phyloP scores from a whole-genome alignment of 2,329 filamentous ascomycete genomes.

The Acrocalymma vagum region DNA sequence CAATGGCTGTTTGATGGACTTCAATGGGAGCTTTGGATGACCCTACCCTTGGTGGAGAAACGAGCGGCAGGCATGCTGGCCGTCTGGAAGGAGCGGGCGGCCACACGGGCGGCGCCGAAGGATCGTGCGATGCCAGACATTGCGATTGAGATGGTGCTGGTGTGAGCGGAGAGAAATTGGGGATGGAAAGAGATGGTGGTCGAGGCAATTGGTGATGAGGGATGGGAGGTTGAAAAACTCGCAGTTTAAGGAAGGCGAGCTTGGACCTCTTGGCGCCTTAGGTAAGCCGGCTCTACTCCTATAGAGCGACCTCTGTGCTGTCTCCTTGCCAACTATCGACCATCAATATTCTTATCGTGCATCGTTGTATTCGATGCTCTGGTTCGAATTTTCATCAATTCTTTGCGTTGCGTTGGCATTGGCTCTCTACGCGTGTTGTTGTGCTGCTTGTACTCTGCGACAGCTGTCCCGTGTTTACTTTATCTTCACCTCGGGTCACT shows the following conservation, averaged over 20 bases:
- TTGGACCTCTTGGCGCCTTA: constrained; percentile 7
- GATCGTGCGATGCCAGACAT: constrained; percentile 52
- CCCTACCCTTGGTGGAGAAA: constrained; percentile 43
- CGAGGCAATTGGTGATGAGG: constrained; percentile 36
- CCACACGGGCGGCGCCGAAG: constrained; percentile 50
- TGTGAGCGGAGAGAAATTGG: constrained; percentile 49
- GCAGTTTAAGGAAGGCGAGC: no score
- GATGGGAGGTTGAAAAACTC: constrained; percentile 20
- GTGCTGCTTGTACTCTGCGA: constrained; percentile 10
- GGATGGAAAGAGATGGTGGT: constrained; percentile 43
- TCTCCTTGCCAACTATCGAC: constrained; percentile 8
- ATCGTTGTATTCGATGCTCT: no score
- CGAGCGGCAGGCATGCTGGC: constrained; percentile 45
- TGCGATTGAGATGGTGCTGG: constrained; percentile 43
- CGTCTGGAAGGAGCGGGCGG: constrained; percentile 49
- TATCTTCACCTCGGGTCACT: constrained; percentile 2
- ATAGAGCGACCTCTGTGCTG: constrained; percentile 16
- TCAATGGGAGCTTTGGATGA: constrained; percentile 28
- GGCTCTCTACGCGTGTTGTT: not conserved
- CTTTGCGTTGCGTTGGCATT: no score
- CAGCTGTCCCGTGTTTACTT: constrained; percentile 17
- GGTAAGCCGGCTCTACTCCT: constrained; percentile 12
- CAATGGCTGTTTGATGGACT: constrained; percentile 42
- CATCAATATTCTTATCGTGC: no score
- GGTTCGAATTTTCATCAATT: no score